Evolutionary conservation across 2,329 filamentous ascomycete genomes (phyloP).

Genomic region (Aspergillus awamori): DNA sequence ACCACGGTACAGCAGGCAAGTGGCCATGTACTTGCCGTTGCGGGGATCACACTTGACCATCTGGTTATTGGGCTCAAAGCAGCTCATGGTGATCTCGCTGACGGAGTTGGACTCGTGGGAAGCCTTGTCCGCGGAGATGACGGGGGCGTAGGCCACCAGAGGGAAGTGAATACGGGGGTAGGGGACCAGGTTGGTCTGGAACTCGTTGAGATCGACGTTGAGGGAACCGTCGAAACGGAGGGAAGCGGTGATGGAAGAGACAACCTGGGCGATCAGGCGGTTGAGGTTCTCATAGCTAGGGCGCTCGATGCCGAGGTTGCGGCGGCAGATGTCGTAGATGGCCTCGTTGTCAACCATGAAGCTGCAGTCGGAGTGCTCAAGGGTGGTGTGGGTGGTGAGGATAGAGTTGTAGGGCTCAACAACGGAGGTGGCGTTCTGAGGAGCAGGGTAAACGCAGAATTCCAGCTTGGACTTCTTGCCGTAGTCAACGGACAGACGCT

Average conservation of each 20-base stretch:
- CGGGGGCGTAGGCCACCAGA: constrained; percentile 91
- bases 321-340: constrained; percentile 98
- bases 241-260: constrained; percentile 97
- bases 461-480: constrained; percentile 99
- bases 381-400: constrained; percentile 96
- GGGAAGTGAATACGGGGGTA: constrained; percentile 99
- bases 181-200: constrained; percentile 99
- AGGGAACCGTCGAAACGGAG: constrained; percentile 98
- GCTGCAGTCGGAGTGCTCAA: constrained; percentile 99
- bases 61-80: constrained; percentile 99
- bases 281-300: constrained; percentile 99
- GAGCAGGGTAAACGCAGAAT: constrained; percentile 98
- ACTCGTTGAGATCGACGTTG: constrained; percentile 99
- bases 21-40: constrained; percentile 99
- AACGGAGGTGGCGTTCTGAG: constrained; percentile 94
- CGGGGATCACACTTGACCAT: constrained; percentile 99
- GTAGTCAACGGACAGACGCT: constrained; percentile 97
- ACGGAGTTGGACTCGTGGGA: constrained; percentile 98
- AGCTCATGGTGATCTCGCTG: constrained; percentile 96
- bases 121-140: constrained; percentile 93
- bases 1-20: constrained; percentile 95
- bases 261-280: constrained; percentile 97
- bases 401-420: constrained; percentile 99
- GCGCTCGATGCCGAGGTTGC: constrained; percentile 94
- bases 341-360: constrained; percentile 99